Conservation (phyloP, 169 alveolate genomes). For the Plasmodium berghei region DNA sequence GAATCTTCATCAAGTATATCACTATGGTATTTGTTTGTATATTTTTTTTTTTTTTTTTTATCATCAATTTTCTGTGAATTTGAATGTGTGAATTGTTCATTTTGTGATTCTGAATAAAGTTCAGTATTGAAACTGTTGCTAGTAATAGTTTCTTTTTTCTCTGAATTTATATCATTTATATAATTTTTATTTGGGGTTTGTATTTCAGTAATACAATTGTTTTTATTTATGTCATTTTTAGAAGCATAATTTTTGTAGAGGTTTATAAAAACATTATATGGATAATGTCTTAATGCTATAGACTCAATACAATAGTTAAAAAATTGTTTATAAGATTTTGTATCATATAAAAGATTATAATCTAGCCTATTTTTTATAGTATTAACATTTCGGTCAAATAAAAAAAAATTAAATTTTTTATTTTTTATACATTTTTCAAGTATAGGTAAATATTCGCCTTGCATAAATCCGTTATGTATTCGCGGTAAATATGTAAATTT, state of each 20-base stretch:
- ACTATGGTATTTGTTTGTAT: background rate
- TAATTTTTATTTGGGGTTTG: no score
- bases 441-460: slow-evolving; percentile 50
- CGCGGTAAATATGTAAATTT: slow-evolving; percentile 67
- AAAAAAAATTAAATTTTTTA: slow-evolving; percentile 19
- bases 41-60: background rate
- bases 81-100: background rate
- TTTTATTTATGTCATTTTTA: background rate
- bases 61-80: background rate
- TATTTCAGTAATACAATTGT: background rate
- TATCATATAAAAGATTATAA: slow-evolving; percentile 56
- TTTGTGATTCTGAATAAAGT: background rate
- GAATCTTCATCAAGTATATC: background rate
- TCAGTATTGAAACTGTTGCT: background rate
- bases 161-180: background rate
- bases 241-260: slow-evolving; percentile 15
- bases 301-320: slow-evolving; percentile 61
- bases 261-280: slow-evolving; percentile 24
- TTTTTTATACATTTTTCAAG: slow-evolving; percentile 40
- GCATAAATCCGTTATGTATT: slow-evolving; percentile 67
- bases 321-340: slow-evolving; percentile 58
- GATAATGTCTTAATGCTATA: slow-evolving; percentile 42
- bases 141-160: background rate
- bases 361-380: slow-evolving; percentile 65
- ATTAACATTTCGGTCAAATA: slow-evolving; percentile 29